phyloP scores from a whole-genome alignment of 2,329 filamentous ascomycete genomes.

The Fusarium guadeloupense region DNA sequence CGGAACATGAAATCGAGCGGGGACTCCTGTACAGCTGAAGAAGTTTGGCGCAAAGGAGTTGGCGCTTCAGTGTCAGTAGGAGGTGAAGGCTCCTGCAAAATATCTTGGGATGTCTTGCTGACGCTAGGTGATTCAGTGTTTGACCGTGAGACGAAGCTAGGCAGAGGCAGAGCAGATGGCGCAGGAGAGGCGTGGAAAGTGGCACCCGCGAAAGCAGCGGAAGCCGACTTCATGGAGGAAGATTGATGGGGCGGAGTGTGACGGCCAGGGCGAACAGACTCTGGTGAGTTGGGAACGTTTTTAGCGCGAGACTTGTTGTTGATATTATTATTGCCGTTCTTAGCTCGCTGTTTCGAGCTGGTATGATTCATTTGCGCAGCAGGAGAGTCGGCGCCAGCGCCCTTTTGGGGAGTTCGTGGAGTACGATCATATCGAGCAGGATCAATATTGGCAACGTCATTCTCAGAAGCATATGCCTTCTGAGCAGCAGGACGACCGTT shows the following conservation, averaged over 20 bases:
- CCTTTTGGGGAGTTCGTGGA: conserved; percentile 60
- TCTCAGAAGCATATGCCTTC: conserved; percentile 69
- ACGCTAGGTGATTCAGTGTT: conserved; percentile 69
- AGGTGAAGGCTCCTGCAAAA: conserved; percentile 57
- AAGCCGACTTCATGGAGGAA: conserved; percentile 55
- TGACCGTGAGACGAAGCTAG: conserved; percentile 83
- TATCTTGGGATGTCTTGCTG: conserved; percentile 49
- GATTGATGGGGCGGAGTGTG: conserved; percentile 56
- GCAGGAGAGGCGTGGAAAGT: conserved; percentile 96
- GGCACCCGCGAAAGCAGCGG: conserved; percentile 83
- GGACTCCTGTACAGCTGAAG: conserved; percentile 64
- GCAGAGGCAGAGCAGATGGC: conserved; percentile 87
- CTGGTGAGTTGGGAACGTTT: conserved; percentile 52
- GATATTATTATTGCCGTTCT: conserved; percentile 30
- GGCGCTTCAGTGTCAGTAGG: conserved; percentile 63
- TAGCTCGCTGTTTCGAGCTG: conserved; percentile 45
- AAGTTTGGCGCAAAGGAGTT: conserved; percentile 53
- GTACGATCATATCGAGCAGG: conserved; percentile 48
- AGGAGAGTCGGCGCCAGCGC: conserved; percentile 48
- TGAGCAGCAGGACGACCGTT: conserved; percentile 54
- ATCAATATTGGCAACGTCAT: conserved; percentile 53
- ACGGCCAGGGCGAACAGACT: conserved; percentile 51
- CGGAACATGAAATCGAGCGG: conserved; percentile 92
- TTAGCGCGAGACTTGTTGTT: conserved; percentile 47
- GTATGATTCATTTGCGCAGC: conserved; percentile 42